Percentiles rank a stretch among this genome's conserved stretches.
Evolutionary conservation across 208 protist genomes (phyloP).

Genomic region (Histomonas meleagridis): DNA sequence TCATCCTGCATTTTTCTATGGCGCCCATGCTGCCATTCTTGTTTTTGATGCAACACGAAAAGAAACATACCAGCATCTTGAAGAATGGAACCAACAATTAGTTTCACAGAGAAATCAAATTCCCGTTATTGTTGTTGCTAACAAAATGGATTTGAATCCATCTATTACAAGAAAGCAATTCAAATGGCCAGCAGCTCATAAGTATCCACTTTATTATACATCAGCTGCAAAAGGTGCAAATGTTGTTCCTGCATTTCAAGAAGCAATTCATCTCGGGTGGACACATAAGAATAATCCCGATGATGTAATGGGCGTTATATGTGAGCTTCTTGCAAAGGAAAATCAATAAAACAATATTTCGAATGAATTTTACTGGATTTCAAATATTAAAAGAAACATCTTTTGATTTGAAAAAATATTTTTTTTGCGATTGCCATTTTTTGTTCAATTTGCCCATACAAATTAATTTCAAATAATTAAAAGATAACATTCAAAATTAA

Average conservation of each 20-base stretch:
- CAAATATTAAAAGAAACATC: no score
- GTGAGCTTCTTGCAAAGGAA: background rate
- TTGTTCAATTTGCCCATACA: no score
- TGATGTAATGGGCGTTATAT: conserved; percentile 34
- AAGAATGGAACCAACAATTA: conserved; percentile 43
- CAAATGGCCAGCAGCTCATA: background rate
- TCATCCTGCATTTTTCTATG: conserved; percentile 46
- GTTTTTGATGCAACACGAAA: conserved; percentile 47
- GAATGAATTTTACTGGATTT: no score
- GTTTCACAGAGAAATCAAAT: conserved; percentile 39
- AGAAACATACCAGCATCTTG: conserved; percentile 47
- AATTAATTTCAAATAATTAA: no score
- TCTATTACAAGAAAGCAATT: background rate
- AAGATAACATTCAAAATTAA: no score
- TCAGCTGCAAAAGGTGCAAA: conserved; percentile 1
- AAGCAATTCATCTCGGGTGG: conserved; percentile 30
- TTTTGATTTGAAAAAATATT: no score
- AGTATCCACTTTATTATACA: background rate
- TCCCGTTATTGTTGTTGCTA: conserved; percentile 44
- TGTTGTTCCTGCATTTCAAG: conserved; percentile 6
- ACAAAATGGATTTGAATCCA: conserved; percentile 44
- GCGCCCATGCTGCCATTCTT: conserved; percentile 44
- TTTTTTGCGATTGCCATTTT: no score
- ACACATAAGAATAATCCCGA: conserved; percentile 35
- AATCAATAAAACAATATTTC: background rate